Evolutionary conservation across 352 stramenopile species (phyloP).

Genomic region (Globisporangium abappressorium): DNA sequence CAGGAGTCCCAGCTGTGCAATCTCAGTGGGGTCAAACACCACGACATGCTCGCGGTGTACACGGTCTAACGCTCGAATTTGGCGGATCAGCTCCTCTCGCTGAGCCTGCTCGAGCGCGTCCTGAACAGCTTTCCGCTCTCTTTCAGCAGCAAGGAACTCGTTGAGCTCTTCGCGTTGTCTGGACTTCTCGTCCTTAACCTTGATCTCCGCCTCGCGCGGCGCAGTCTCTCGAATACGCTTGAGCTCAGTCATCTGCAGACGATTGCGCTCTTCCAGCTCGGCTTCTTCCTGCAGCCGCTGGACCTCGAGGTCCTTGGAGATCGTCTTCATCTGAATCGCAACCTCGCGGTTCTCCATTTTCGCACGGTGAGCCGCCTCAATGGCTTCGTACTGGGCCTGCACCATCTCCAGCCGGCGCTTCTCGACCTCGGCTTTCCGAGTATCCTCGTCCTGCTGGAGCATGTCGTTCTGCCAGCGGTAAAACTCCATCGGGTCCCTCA

Average conservation of each 20-base stretch:
- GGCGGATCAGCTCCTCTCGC: slow-evolving; percentile 82
- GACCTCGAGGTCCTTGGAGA: slow-evolving; percentile 58
- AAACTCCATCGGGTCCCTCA: slow-evolving; percentile 90
- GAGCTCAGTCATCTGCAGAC: slow-evolving; percentile 52
- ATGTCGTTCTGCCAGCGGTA: slow-evolving; percentile 89
- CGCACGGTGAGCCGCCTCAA: slow-evolving; percentile 61
- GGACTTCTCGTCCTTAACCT: slow-evolving; percentile 57
- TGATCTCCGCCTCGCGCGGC: slow-evolving; percentile 71
- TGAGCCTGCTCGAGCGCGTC: slow-evolving; percentile 67
- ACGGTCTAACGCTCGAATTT: slow-evolving; percentile 78
- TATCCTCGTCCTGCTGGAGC: slow-evolving; percentile 74
- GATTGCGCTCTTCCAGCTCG: slow-evolving; percentile 52
- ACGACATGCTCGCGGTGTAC: slow-evolving; percentile 79
- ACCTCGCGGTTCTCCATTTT: slow-evolving; percentile 82
- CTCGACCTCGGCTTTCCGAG: slow-evolving; percentile 68
- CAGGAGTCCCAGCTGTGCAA: slow-evolving; percentile 78
- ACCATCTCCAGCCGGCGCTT: slow-evolving; percentile 78
- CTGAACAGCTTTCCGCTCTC: slow-evolving; percentile 53
- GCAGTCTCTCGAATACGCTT: slow-evolving; percentile 78
- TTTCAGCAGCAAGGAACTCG: slow-evolving; percentile 54
- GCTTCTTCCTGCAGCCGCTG: slow-evolving; percentile 62
- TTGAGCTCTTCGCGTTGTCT: slow-evolving; percentile 63
- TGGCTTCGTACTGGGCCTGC: slow-evolving; percentile 76
- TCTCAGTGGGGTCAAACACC: slow-evolving; percentile 91
- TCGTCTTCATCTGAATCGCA: slow-evolving; percentile 73